Evolutionary conservation across 2,329 filamentous ascomycete genomes (phyloP), one percentile per base, ranked within the genome.

Genomic region (Penicillium sp.): DNA sequence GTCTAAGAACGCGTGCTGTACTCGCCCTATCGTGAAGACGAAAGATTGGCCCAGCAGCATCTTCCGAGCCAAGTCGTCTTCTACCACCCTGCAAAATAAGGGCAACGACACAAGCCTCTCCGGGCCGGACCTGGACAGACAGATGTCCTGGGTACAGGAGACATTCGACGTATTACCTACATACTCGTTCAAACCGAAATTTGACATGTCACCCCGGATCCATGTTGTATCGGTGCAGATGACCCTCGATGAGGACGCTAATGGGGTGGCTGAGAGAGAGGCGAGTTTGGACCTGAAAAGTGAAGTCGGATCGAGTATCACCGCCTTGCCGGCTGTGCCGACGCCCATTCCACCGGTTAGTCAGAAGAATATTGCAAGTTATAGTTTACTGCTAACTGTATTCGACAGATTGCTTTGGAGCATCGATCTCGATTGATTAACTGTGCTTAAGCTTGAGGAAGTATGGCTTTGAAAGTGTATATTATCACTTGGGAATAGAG

Each of bases 141-240:
- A 70, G 50, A 67, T 72, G 66, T 66, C 67, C 19, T 72, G 69
- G 69, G 44, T 67, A 31, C 66, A 67, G n/a, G 62, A 67, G 33
- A 62, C 61, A 45, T 56, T 61, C 3, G 64, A 68, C 30, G 50
- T 59, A 31, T 41, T 68, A 50, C 69, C 67, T 37, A 71, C 66
- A 3, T 71, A 71, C 48, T 67, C 67, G 0, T 60, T 73, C 43
- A 72, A 69, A 48, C 61, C 63, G 17, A 66, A 63, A 38, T 61
- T 61, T 16, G 59, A 64, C 30, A 55, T 50, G 22, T 65, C 63
- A 1, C 71, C 71, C n/a, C 65, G 65, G 30, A 65, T 71, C 28
- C 71, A 71, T 57, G 66, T 70, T 19, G 40, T 71, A 36, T 66
- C 70, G 16, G 63, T 69, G 38, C 61, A 68, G 26, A 60, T 67